Conservation (phyloP, 352 stramenopile genomes). For the Globisporangium sylvaticum region DNA sequence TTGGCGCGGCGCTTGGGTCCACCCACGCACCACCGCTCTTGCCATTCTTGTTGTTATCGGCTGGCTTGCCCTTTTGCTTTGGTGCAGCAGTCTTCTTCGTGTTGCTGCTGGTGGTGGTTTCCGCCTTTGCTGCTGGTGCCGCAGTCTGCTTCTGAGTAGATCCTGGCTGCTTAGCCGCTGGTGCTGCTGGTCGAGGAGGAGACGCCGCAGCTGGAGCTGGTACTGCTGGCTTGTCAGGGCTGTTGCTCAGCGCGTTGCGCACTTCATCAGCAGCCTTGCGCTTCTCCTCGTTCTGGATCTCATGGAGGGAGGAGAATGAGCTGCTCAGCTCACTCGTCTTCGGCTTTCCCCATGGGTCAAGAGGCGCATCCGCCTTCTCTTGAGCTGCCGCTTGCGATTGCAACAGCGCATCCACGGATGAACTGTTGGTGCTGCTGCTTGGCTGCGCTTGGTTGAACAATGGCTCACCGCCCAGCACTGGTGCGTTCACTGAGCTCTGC, state of each 20-base stretch:
- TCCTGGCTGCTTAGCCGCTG: constrained; percentile 10
- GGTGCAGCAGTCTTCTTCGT: constrained; percentile 23
- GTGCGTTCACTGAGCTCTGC: constrained; percentile 6
- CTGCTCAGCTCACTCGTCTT: constrained; percentile 17
- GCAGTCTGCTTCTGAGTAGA: constrained; percentile 4
- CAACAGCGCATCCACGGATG: background rate
- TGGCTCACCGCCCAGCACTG: background rate
- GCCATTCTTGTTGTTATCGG: constrained; percentile 5
- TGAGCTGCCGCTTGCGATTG: constrained; percentile 3
- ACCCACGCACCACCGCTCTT: constrained; percentile 40
- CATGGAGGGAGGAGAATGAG: constrained; percentile 29
- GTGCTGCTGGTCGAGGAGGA: constrained; percentile 3
- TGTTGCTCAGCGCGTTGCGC: constrained; percentile 1
- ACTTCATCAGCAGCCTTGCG: constrained; percentile 23
- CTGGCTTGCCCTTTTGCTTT: constrained; percentile 30
- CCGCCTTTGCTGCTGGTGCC: constrained; percentile 8
- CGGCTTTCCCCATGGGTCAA: constrained; percentile 34
- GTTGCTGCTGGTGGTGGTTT: constrained; percentile 13
- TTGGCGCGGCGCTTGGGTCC: constrained; percentile 16
- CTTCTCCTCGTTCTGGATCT: constrained; percentile 49
- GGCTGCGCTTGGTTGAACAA: constrained; percentile 8
- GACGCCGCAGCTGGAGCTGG: constrained; percentile 5
- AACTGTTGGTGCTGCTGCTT: background rate
- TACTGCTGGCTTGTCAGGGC: background rate
- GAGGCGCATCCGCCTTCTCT: constrained; percentile 14